Base-by-base conservation (phyloP, 305 asterid genomes). In the Fraxinus floribunda region DNA sequence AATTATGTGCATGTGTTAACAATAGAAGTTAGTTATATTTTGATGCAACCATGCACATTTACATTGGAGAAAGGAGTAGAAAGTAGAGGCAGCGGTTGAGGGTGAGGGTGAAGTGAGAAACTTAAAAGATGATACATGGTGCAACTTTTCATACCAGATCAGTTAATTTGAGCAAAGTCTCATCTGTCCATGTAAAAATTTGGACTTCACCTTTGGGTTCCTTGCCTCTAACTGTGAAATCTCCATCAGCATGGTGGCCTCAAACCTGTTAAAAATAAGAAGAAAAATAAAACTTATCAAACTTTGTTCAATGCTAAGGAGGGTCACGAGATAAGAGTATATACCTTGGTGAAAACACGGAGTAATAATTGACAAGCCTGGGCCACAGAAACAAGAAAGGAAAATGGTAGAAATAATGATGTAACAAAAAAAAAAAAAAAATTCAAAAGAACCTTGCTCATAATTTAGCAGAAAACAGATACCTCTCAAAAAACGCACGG, bases 181-280 rank as follows among this genome's bases (percentile, higher is more conserved):
- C 98, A 90, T 95, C 98, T 98, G 93, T 76, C 99, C 99, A 95
- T 13, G 99, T 93, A 82, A 93, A 96, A 73, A 96, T 93, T 86
- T 96, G 98, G 86, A 96, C 98, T 86, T 96, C 98, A 83, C 93
- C 98, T 88, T 92, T 96, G 22, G 99, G 98, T 89, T 94, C 98
- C 89, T 96, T 96, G 84, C 99, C 98, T 85, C 98, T 90, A 87
- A 92, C 99, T 13, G 96, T 92, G 90, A 94, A 94, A 85, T 96
- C 97, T 46, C 83, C 92, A 38, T 90, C 91, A 13, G 87, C 83
- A 82, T 94, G 98, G 90, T 94, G 98, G 24, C 90, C 90, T 79
- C 97, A 97, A 16, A 89, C 89, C 98, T 93, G 90, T 71, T 38
- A 77, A 44, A 41, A 70, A 70, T 57, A 78, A 62, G 18, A 30